Percentiles rank a stretch among this genome's conserved stretches.
These are phyloP conservation scores for Ceratocystiopsis sp. DNA, from an alignment of 2,329 filamentous ascomycete species.

Conservation along the genomic window DNA sequence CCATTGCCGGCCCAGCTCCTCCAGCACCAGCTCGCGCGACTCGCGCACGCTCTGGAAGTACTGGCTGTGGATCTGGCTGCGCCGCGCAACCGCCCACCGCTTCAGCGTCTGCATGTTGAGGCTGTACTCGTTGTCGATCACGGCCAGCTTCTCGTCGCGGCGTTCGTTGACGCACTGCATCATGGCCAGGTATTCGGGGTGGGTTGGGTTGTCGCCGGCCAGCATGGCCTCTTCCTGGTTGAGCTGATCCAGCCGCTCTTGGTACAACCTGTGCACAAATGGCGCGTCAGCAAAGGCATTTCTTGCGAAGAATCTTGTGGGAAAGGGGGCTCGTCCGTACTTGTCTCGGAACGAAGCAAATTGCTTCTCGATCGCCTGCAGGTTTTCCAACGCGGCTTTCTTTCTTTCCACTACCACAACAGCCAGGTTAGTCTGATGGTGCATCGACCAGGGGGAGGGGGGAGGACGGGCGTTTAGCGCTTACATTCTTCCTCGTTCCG, in stretches of 20 bases:
- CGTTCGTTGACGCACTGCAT: slow-evolving; percentile 72
- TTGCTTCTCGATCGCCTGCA: slow-evolving; percentile 69
- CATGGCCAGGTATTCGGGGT: slow-evolving; percentile 83
- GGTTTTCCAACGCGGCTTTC: slow-evolving; percentile 60
- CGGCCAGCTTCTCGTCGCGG: slow-evolving; percentile 60
- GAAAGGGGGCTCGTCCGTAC: slow-evolving; percentile 22
- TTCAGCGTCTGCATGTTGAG: slow-evolving; percentile 59
- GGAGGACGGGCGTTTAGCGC: slow-evolving; percentile 10
- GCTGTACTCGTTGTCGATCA: slow-evolving; percentile 56
- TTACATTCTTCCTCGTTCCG: slow-evolving; percentile 50
- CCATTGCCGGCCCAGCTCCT: slow-evolving; percentile 72
- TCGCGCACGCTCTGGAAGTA: slow-evolving; percentile 80
- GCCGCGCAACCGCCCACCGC: slow-evolving; percentile 60
- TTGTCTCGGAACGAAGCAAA: slow-evolving; percentile 74
- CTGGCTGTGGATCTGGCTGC: slow-evolving; percentile 74
- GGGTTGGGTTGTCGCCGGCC: slow-evolving; percentile 45
- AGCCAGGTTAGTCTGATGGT: not conserved
- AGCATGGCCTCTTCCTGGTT: slow-evolving; percentile 53
- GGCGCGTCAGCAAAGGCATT: not conserved
- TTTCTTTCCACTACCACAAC: slow-evolving; percentile 51
- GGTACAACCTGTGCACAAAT: slow-evolving; percentile 48
- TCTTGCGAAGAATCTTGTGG: not conserved
- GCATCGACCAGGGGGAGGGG: not conserved
- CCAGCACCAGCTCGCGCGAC: slow-evolving; percentile 61
- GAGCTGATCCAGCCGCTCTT: slow-evolving; percentile 69